Evolutionary conservation across 495 filamentous ascomycete species (phyloP), one percentile per base, ranked within the genome.

Genomic region (Podospora pseudopauciseta): DNA sequence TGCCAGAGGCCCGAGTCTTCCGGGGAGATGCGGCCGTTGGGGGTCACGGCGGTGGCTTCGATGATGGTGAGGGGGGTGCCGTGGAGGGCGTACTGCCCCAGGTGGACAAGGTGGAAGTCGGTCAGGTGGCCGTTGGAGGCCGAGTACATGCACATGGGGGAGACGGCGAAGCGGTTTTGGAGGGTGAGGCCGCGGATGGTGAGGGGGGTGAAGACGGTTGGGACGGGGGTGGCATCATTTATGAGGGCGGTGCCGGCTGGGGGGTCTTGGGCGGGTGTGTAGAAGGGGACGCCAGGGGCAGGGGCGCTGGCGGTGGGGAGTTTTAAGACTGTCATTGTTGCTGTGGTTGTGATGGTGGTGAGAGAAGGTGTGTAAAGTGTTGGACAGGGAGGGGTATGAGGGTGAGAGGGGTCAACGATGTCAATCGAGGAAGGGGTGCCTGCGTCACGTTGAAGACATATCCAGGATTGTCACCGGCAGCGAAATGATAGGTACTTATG

Each of bases 11-110:
- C 91, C 16, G 78, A 72, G 72, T 91, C 89, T 73, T 91, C 82
- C 18, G 90, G 89, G 15, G 86, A 85, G 74, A 93, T 93, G 62
- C 91, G 83, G 13, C 90, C 91, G 73, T 91, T 88, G 13, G 88
- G 74, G 34, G 83, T 80, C 0, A 93, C 90, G 49, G 84, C 83
- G 6, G 86, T 88, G 49, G 91, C 90, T 80, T 93, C 91, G 67
- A 91, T 80, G 64, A 92, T 84, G 61, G 87, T 84, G 59, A 94
- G 77, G 0, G 85, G 85, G 1, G 81, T 84, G 44, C 91, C 91
- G 69, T 87, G 88, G 66, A 87, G 78, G 44, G 87, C 84, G 64
- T 88, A 85, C 67, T 86, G 80, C 66, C 88, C 86, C 2, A 92
- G 82, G 82, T 80, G 88, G 11, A 81, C 80, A 34, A 92, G 78